phyloP scores from a whole-genome alignment of 2,329 filamentous ascomycete genomes.

The Xylaria arbuscula region DNA sequence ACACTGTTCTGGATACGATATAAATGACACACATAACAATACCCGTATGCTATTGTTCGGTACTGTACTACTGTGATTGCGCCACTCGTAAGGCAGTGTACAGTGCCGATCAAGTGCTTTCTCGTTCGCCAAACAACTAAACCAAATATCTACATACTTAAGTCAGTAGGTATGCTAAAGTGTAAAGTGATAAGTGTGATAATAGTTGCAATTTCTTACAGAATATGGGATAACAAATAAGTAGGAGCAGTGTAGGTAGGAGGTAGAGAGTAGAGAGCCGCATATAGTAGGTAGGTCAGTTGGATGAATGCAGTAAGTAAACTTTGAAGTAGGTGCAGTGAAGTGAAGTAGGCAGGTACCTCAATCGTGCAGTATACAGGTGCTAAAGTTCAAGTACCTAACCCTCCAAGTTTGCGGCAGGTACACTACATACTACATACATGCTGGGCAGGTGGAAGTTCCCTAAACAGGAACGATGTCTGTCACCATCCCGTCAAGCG shows the following conservation, averaged over 20 bases:
- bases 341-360: too few relatives aligned
- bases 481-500: constrained; percentile 33
- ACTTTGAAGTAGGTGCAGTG: too few relatives aligned
- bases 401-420: background rate
- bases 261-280: too few relatives aligned
- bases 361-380: background rate
- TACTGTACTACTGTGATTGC: too few relatives aligned
- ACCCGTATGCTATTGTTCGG: background rate
- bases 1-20: background rate
- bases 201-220: too few relatives aligned
- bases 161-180: too few relatives aligned
- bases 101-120: constrained; percentile 11
- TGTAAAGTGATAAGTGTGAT: too few relatives aligned
- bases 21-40: constrained; percentile 9
- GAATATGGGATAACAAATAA: background rate
- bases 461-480: constrained; percentile 5
- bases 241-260: background rate
- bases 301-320: too few relatives aligned
- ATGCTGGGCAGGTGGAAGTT: too few relatives aligned
- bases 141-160: background rate
- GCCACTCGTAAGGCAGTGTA: background rate
- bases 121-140: too few relatives aligned
- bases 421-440: background rate
- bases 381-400: background rate
- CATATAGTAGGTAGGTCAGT: too few relatives aligned